Evolutionary conservation across 2,329 filamentous ascomycete species (phyloP).

Genomic region (Bipolaris victoriae): DNA sequence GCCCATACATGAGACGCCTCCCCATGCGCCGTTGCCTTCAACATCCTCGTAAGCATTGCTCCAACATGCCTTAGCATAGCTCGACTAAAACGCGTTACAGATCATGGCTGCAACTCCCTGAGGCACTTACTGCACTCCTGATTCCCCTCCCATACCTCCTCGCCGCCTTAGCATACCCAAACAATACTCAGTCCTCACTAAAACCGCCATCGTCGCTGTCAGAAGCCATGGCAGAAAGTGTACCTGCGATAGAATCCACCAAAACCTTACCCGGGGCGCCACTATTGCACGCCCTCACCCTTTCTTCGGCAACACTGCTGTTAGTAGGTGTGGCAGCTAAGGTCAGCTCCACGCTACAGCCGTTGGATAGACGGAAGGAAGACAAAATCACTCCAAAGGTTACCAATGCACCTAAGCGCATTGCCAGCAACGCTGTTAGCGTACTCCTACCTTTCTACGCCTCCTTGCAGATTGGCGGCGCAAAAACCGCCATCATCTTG

Average conservation of each 20-base stretch:
- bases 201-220: slow-evolving; percentile 29
- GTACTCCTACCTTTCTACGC: slow-evolving; percentile 63
- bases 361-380: slow-evolving; percentile 46
- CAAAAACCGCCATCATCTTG: slow-evolving; percentile 59
- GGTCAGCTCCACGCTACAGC: slow-evolving; percentile 35
- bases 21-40: slow-evolving; percentile 16
- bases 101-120: slow-evolving; percentile 49
- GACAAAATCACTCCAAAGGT: slow-evolving; percentile 21
- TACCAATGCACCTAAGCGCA: slow-evolving; percentile 23
- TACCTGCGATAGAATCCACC: slow-evolving; percentile 17
- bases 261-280: slow-evolving; percentile 28
- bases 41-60: slow-evolving; percentile 31
- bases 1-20: slow-evolving; percentile 41
- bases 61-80: background rate
- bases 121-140: slow-evolving; percentile 58
- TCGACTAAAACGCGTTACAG: slow-evolving; percentile 24
- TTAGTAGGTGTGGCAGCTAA: slow-evolving; percentile 52
- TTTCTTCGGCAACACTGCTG: slow-evolving; percentile 56
- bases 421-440: slow-evolving; percentile 48
- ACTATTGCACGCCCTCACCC: slow-evolving; percentile 53
- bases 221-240: slow-evolving; percentile 31
- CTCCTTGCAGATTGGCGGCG: slow-evolving; percentile 60
- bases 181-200: slow-evolving; percentile 16
- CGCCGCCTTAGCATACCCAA: slow-evolving; percentile 55
- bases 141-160: slow-evolving; percentile 58